A percentile compares a stretch with the other conserved stretches of the same genome.
phyloP scores from a whole-genome alignment of 805 yeast genomes.

The Candida morakotiae region DNA sequence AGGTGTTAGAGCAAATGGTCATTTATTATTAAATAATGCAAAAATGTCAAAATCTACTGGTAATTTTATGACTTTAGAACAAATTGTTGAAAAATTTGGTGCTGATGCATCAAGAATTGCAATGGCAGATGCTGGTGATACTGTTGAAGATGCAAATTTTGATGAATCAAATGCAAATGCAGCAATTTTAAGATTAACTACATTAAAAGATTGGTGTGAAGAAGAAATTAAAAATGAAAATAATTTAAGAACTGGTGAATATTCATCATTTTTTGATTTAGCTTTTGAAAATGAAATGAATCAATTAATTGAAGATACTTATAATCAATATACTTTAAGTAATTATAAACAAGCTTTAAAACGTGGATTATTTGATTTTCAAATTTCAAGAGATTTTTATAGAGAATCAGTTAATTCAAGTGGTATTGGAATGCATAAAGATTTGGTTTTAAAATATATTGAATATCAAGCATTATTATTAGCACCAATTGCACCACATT shows the following conservation, averaged over 20 bases:
- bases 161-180: conserved; percentile 97
- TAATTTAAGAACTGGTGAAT: conserved; percentile 45
- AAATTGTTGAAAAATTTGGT: conserved; percentile 84
- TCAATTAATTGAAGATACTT: conserved; percentile 67
- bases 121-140: conserved; percentile 96
- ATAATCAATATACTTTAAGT: conserved; percentile 65
- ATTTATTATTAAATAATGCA: conserved; percentile 88
- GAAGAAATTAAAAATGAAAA: conserved; percentile 54
- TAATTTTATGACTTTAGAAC: conserved; percentile 87
- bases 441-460: conserved; percentile 74
- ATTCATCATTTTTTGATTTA: conserved; percentile 66
- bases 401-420: conserved; percentile 65
- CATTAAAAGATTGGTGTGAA: conserved; percentile 94
- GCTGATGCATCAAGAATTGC: conserved; percentile 98
- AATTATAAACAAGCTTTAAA: conserved; percentile 87
- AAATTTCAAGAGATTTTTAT: conserved; percentile 92
- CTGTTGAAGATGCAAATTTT: conserved; percentile 95
- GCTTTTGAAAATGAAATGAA: conserved; percentile 96
- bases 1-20: conserved; percentile 94
- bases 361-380: conserved; percentile 89
- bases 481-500: conserved; percentile 95
- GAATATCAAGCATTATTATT: conserved; percentile 81
- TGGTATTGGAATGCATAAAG: conserved; percentile 69
- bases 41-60: conserved; percentile 99
- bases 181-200: conserved; percentile 88